Conservation (phyloP, 2,329 filamentous ascomycete genomes). For the Neonectria sp. region DNA sequence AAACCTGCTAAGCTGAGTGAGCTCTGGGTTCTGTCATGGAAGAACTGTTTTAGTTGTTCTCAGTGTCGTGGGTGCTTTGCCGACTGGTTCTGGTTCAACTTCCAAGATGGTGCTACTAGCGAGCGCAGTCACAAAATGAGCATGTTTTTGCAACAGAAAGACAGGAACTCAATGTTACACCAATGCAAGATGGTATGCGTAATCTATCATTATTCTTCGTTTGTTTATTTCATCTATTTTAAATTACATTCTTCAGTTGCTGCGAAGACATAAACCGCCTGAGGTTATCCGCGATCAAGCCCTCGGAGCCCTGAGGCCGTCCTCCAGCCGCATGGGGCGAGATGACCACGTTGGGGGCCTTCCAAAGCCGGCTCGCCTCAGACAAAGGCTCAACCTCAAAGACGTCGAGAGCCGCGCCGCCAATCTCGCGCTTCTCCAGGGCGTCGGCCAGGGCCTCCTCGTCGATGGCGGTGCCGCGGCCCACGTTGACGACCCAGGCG, state of each 20-base stretch:
- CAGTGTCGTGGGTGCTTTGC: background rate
- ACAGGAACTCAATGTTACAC: background rate
- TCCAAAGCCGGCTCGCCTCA: slow-evolving; percentile 62
- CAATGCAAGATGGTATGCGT: background rate
- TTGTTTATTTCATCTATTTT: slow-evolving; percentile 23
- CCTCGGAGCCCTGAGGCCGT: slow-evolving; percentile 72
- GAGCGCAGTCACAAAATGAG: background rate
- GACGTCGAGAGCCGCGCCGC: slow-evolving; percentile 66
- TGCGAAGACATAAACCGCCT: slow-evolving; percentile 72
- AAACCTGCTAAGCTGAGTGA: background rate
- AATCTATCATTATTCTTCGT: slow-evolving; percentile 2
- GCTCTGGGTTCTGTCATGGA: background rate
- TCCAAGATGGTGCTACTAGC: too few species aligned
- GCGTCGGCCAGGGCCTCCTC: slow-evolving; percentile 65
- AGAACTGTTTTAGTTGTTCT: too few species aligned
- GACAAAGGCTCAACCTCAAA: slow-evolving; percentile 64
- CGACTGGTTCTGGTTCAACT: too few species aligned
- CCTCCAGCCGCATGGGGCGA: slow-evolving; percentile 73
- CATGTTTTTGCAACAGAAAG: background rate
- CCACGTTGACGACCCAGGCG: slow-evolving; percentile 69
- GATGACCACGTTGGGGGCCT: slow-evolving; percentile 66
- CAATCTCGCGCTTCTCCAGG: slow-evolving; percentile 59
- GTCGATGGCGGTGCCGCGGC: slow-evolving; percentile 64
- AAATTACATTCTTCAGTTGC: slow-evolving; percentile 68
- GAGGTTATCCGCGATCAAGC: slow-evolving; percentile 73